Base-by-base conservation (phyloP, 108 stramenopile genomes). In the Epithemia pelagica region DNA sequence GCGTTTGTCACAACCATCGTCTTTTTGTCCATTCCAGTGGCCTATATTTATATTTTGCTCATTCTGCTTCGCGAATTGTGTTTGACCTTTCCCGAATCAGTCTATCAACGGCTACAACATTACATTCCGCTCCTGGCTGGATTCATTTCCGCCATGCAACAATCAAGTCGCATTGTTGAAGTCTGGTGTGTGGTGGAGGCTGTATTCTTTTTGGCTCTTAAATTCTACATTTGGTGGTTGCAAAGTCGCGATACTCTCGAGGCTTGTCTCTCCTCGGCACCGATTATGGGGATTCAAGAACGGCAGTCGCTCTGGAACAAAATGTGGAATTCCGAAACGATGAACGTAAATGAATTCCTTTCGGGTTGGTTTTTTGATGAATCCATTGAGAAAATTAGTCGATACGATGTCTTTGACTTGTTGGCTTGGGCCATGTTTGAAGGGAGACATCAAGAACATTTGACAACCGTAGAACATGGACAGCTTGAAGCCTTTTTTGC, bases 361-460 rank as follows among this genome's bases (percentile, higher is more conserved):
- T 70, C 71, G 8, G 94, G 87, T 19, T 95, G 94, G 94, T 95
- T 95, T 69, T 91, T 92, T 68, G 89, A 85, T 53, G 77, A 77
- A 52, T 69, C 85, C 32, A 62, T 91, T 53, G 84, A 87, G 28
- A 62, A 69, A 3, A 87, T 95, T 66, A 86, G 90, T 0, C 71
- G 71, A n/a, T 90, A 89, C 59, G 94, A 95, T 73, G 74, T 92
- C 26, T 70, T 66, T 63, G 90, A 95, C 68, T 95, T 87, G 67
- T 57, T 89, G 30, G 62, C 74, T 24, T 95, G 94, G 94, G 72
- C 72, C 28, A 71, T 95, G 81, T 95, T 91, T 70, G 94, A 95
- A 65, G 84, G 90, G 28, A 61, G 94, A n/a, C 90, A 89, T 67
- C 85, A 85, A 46, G 94, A 95, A 63, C 94, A 95, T 77, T 76